Base-by-base conservation (phyloP, 768 basidiomycete genomes). In the Dacryopinax spathularia region DNA sequence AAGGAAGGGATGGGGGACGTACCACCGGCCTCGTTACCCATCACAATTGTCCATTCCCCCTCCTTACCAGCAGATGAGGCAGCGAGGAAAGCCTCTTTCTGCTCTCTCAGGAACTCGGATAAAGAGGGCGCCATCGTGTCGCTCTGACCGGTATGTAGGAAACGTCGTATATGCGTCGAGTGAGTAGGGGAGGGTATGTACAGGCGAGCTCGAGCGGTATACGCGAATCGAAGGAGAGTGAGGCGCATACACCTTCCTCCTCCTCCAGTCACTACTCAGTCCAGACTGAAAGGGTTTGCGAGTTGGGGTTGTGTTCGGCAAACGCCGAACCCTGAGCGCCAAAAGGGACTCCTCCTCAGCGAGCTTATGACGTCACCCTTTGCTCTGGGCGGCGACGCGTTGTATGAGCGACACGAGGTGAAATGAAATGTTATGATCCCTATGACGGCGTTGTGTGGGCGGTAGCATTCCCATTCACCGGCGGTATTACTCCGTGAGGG, bases 1-100 rank as follows among this genome's bases (percentile, higher is more conserved):
- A 39, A n/a, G 15, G 10, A 33, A 35, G 29, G 43, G 20, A 34
- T 35, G 62, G 15, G 34, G 48, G 20, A 69, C 76, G 64, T 72
- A 94, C 95, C 95, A 70, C 94, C 94, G 15, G 95, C 91, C 74
- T 98, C 95, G 72, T 99, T 99, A 0, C 95, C 94, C 85, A 93
- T 89, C 0, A 85, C 87, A 4, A 96, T 78, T 0, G 83, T 87
- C 94, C 93, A 98, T 56, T 84, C 81, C 5, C 72, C 67, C 0
- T 77, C 80, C 37, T 79, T 78, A 0, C 76, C 77, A 1, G 74
- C 74, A 27, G 76, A 70, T 18, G 85, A 68, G 60, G 85, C 87
- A 18, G 69, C 70, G 22, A 93, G 73, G 69, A 89, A 96, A 27
- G 71, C 74, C 27, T 75, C 70, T 71, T 88, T 90, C 64, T 82